A percentile compares a stretch with the other conserved stretches of the same genome.
These are phyloP conservation scores for Trametes villosa DNA, from an alignment of 768 basidiomycete genomes.

Conservation along the genomic window DNA sequence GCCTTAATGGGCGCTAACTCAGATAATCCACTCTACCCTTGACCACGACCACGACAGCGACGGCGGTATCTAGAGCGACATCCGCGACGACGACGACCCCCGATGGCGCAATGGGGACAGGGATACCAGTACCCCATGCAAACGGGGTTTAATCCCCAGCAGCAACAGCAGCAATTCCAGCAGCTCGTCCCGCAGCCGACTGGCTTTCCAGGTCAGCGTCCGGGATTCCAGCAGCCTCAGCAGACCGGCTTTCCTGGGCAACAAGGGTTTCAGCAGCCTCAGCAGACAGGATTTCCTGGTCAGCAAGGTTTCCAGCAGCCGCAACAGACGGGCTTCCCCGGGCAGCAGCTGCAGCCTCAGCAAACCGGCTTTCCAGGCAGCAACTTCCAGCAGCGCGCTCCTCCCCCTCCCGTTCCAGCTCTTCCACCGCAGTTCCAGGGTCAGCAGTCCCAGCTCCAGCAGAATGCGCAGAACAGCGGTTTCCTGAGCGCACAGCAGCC, in stretches of 20 bases:
- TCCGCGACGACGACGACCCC: constrained; percentile 10
- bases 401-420: constrained; percentile 64
- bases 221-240: constrained; percentile 54
- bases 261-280: constrained; percentile 52
- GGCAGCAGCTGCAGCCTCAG: constrained; percentile 53
- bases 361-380: constrained; percentile 51
- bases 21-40: not conserved
- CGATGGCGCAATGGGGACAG: constrained; percentile 80
- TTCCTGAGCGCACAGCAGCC: constrained; percentile 50
- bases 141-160: constrained; percentile 64
- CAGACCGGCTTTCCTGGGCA: constrained; percentile 54
- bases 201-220: constrained; percentile 46
- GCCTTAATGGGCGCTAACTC: not conserved
- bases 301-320: constrained; percentile 56
- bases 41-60: constrained; percentile 6
- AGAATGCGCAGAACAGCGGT: constrained; percentile 39
- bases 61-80: constrained; percentile 12
- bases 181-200: constrained; percentile 61
- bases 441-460: constrained; percentile 44
- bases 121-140: constrained; percentile 77
- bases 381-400: constrained; percentile 47
- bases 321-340: constrained; percentile 63
- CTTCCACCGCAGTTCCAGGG: constrained; percentile 66
- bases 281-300: constrained; percentile 61
- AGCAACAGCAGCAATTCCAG: constrained; percentile 37